Conservation (phyloP, 2,329 filamentous ascomycete genomes). For the Coniochaeta sp. region DNA sequence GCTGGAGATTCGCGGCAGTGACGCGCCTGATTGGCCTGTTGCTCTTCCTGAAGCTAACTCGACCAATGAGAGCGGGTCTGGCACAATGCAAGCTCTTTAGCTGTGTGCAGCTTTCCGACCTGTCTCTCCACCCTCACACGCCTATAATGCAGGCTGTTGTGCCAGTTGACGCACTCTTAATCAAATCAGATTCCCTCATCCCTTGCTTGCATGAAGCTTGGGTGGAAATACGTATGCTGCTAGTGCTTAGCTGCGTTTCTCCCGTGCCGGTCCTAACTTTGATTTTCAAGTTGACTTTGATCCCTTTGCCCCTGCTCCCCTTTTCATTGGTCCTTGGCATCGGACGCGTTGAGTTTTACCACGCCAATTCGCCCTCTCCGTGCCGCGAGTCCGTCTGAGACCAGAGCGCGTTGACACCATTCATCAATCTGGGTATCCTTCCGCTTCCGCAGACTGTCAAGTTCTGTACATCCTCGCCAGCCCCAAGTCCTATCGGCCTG, state of each 20-base stretch:
- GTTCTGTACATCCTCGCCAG: background rate
- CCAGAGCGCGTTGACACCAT: constrained; percentile 13
- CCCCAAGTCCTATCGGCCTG: background rate
- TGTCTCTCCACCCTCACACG: background rate
- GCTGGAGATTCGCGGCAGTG: constrained; percentile 2
- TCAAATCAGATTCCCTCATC: constrained; percentile 1
- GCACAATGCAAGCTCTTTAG: constrained; percentile 9
- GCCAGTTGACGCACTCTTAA: background rate
- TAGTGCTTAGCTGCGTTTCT: background rate
- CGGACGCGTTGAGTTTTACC: constrained; percentile 19
- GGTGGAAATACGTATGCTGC: background rate
- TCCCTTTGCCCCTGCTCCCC: background rate
- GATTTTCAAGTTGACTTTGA: background rate
- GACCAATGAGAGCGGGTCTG: background rate
- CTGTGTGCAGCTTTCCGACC: background rate
- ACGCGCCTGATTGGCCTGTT: constrained; percentile 5
- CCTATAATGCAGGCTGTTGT: background rate
- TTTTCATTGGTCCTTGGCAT: constrained; percentile 1
- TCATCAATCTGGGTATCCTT: constrained; percentile 7
- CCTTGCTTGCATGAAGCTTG: background rate
- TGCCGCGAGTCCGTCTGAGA: constrained; percentile 12
- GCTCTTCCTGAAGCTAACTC: no score
- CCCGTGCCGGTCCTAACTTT: background rate
- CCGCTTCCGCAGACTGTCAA: background rate
- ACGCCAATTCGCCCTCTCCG: constrained; percentile 14